Percentiles rank a stretch among this genome's conserved stretches.
phyloP scores from a whole-genome alignment of 73 alveolate species.

The Paramecium sonneborni region DNA sequence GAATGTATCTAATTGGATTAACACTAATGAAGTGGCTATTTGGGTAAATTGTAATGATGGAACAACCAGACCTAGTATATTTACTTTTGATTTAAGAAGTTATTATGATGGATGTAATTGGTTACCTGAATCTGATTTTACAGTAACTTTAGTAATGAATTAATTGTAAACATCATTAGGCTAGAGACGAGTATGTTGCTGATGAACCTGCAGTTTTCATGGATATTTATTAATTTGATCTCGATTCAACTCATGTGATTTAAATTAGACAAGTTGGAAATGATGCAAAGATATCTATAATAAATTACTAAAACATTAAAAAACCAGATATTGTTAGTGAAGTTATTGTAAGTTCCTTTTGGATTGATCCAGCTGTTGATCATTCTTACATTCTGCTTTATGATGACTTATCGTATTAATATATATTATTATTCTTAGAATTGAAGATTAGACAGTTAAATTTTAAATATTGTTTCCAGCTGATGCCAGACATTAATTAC shows the following conservation, averaged over 20 bases:
- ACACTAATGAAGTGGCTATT: background rate
- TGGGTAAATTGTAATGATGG: slow-evolving; percentile 54
- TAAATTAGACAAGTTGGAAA: background rate
- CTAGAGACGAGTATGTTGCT: background rate
- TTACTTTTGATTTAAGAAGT: background rate
- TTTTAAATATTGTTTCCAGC: no score
- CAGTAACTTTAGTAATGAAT: background rate
- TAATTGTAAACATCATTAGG: background rate
- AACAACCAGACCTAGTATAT: background rate
- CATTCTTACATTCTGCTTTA: background rate
- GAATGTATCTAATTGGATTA: background rate
- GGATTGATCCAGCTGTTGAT: background rate
- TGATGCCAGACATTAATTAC: no score
- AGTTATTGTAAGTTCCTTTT: background rate
- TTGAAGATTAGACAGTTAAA: no score
- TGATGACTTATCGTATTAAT: background rate
- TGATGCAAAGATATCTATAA: background rate
- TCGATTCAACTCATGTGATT: background rate
- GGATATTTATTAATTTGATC: background rate
- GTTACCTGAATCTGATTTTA: background rate
- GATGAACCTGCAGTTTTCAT: slow-evolving; percentile 5
- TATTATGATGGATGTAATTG: background rate
- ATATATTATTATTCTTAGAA: background rate
- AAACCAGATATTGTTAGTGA: background rate
- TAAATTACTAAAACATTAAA: background rate